phyloP scores from a whole-genome alignment of 2,329 filamentous ascomycete genomes.

The Beauveria brongniartii region DNA sequence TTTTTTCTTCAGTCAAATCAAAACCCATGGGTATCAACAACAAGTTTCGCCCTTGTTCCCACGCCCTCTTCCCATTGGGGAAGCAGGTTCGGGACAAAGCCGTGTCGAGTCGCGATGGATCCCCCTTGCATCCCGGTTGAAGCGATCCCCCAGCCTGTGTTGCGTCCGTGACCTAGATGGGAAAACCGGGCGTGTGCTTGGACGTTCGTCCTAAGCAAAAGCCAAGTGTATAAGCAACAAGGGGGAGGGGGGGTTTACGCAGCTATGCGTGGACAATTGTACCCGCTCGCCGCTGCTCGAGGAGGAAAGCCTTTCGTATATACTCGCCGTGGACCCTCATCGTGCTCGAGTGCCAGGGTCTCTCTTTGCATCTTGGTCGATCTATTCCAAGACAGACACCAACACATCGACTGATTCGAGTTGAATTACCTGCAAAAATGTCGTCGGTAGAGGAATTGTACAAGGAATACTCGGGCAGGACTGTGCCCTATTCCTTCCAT shows the following conservation, averaged over 20 bases:
- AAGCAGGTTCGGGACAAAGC: no score
- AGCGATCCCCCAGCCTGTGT: not conserved
- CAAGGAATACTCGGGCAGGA: constrained; percentile 32
- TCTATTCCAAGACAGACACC: not conserved
- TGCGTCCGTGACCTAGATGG: not conserved
- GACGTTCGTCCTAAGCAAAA: not conserved
- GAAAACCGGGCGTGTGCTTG: not conserved
- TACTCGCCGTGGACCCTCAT: not conserved
- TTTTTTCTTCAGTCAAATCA: no score
- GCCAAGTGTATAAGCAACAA: not conserved
- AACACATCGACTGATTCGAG: not conserved
- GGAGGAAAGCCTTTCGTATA: not conserved
- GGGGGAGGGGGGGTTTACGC: not conserved
- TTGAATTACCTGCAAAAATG: not conserved
- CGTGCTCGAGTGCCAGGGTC: not conserved
- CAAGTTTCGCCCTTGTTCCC: no score
- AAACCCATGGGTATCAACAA: no score
- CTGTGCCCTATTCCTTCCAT: constrained; percentile 43
- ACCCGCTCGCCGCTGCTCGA: not conserved
- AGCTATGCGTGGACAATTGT: not conserved
- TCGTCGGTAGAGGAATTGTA: constrained; percentile 23
- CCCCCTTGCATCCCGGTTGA: not conserved
- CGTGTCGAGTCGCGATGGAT: not conserved
- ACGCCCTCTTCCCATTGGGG: no score
- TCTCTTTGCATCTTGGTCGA: not conserved